Conservation (phyloP, 257 asterid genomes). For the Plectranthus barbatus region DNA sequence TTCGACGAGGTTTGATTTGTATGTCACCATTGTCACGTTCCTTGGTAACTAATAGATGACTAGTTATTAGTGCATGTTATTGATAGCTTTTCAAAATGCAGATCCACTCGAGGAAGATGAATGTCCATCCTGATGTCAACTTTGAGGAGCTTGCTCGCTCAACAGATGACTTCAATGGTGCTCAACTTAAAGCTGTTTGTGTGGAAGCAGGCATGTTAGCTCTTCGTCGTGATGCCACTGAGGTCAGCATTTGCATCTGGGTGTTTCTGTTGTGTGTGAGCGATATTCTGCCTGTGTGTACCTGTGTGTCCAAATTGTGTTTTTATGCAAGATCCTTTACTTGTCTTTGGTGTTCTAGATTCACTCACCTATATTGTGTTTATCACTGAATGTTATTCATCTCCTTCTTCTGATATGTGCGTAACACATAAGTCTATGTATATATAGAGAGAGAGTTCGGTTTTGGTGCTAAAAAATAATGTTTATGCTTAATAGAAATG, state of each 20-base stretch:
- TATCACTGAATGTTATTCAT: not conserved
- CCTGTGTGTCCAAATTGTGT: not conserved
- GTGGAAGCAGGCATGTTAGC: conserved; percentile 99
- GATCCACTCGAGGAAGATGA: conserved; percentile 98
- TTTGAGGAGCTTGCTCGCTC: conserved; percentile 98
- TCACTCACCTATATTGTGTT: not conserved
- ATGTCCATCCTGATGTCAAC: conserved; percentile 90
- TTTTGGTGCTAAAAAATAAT: too few relatives aligned
- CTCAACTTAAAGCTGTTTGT: conserved; percentile 94
- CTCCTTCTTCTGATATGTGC: not conserved
- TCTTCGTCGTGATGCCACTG: conserved; percentile 95
- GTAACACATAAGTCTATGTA: not conserved
- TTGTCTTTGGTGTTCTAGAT: not conserved
- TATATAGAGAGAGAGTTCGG: too few relatives aligned
- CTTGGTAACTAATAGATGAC: not conserved
- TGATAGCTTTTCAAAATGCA: conserved; percentile 10
- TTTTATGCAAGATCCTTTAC: not conserved
- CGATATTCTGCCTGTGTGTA: not conserved
- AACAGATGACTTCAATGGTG: conserved; percentile 95
- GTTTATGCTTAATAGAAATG: too few relatives aligned
- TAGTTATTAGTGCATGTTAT: not conserved
- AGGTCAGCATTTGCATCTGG: conserved; percentile 33
- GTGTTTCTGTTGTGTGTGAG: not conserved
- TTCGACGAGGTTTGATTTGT: not conserved
- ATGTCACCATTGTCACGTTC: not conserved